Evolutionary conservation across 805 yeast species (phyloP), one percentile per base, ranked within the genome.

Genomic region (Candida oleophila): DNA sequence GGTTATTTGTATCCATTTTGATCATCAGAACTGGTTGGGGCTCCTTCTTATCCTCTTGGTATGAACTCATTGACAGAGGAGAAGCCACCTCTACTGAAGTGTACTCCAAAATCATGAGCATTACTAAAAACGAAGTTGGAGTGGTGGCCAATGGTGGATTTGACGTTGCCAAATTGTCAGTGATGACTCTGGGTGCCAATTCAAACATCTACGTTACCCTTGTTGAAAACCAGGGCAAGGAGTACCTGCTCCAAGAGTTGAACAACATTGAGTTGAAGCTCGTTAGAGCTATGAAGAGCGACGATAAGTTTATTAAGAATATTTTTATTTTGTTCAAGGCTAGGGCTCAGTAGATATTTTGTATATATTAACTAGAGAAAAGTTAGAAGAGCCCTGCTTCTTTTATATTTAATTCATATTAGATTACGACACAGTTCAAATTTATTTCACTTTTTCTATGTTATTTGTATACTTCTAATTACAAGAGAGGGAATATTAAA

Each of bases 11-110:
- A 7, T 89, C 97, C 0, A 75, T 77, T 1, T 71, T 94, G 55
- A 85, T 94, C 47, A 80, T 91, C 52, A 82, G 78, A 53, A 97
- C 97, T 5, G 98, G 98, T 32, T 77, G 81, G 64, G 77, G 79
- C 2, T 91, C 96, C 22, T 81, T 87, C 55, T 71, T 75, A 48
- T 75, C 77, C 22, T 81, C 97, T 0, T 76, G 85, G 56, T 77
- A 77, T 49, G 98, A 92, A 61, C 70, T 92, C 39, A 75, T 89
- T 25, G 99, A 92, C 58, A 78, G 81, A 51, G 85, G 92, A 2
- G 66, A 85, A 34, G 71, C 80, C 14, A 66, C 63, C 14, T 64
- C 62, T 0, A 83, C 81, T 51, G 77, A 74, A 41, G 70, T 80
- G 41, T 85, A 79, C 51, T 55, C 57, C 16, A 61, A 64, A 22